Base-by-base conservation (phyloP, 352 stramenopile species). In the Phytophthora aleatoria region DNA sequence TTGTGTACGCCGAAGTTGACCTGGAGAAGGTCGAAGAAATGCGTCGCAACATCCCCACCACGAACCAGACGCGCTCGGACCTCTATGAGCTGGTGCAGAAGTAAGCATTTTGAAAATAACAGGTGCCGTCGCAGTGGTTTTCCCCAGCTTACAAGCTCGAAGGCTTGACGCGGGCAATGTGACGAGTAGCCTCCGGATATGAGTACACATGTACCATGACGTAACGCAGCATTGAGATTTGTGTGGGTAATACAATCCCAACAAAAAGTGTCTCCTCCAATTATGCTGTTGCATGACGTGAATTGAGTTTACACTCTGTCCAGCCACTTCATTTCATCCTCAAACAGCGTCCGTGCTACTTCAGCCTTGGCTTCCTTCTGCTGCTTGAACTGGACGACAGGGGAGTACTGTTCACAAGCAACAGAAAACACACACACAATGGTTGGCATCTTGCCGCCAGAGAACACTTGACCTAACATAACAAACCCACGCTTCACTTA, bases 1-100 rank as follows among this genome's bases (percentile, higher is more conserved):
- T 99, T 55, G 94, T 99, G 26, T 89, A 98, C 58, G 96, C 91
- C 30, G 97, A 99, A 61, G 81, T 99, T 28, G 95, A 99, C 68
- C 69, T 99, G 24, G 80, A 86, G 12, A 88, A 95, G 47, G 91
- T 99, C 3, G 82, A 97, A 28, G 91, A 99, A 71, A 97, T 99
- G 83, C 90, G 97, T 56, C 87, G 78, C 57, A 97, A 96, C 65
- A 99, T 99, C 67, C 97, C 97, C 27, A 98, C 97, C 24, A 81
- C 80, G n/a, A 76, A 82, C 48, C 98, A 99, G 80, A 96, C 93
- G 61, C 87, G 98, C 61, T 72, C 74, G 15, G 98, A 99, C 80
- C 69, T 99, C 43, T 99, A 99, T 77, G 78, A 94, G 45, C 77
- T 96, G 36, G 70, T 92, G 43, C 72, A 92, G 61, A 96, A 96